Percentiles rank a stretch among this genome's conserved stretches.
Evolutionary conservation across 2,329 filamentous ascomycete species (phyloP).

Genomic region (Bipolaris victoriae): DNA sequence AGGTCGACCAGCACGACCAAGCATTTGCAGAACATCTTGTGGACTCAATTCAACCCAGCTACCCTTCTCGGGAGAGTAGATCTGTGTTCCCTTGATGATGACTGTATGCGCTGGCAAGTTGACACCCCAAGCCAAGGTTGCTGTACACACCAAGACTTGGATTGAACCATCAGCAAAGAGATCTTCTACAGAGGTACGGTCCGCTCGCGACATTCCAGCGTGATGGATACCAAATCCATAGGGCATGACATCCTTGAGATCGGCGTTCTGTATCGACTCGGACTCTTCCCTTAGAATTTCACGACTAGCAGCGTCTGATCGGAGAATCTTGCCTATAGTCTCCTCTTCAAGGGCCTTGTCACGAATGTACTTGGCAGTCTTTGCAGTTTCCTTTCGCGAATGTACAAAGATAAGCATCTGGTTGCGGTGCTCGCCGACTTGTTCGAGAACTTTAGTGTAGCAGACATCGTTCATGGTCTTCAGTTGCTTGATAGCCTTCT

Average conservation of each 20-base stretch:
- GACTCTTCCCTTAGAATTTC: slow-evolving; percentile 88
- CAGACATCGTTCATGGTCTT: slow-evolving; percentile 99
- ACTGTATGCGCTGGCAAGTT: slow-evolving; percentile 97
- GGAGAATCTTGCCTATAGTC: slow-evolving; percentile 93
- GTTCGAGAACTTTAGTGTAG: slow-evolving; percentile 95
- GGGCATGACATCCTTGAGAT: slow-evolving; percentile 90
- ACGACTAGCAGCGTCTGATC: slow-evolving; percentile 87
- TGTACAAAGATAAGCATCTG: slow-evolving; percentile 99
- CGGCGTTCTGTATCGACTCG: slow-evolving; percentile 79
- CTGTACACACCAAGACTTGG: slow-evolving; percentile 94
- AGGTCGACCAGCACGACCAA: slow-evolving; percentile 92
- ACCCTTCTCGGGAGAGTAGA: slow-evolving; percentile 98
- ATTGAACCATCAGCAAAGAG: slow-evolving; percentile 90
- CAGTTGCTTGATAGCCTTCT: slow-evolving; percentile 97
- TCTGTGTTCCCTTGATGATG: slow-evolving; percentile 97
- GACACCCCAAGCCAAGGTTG: slow-evolving; percentile 98
- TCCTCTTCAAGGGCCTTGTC: slow-evolving; percentile 98
- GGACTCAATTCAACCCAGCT: slow-evolving; percentile 98
- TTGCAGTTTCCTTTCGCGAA: slow-evolving; percentile 96
- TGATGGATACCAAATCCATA: slow-evolving; percentile 99
- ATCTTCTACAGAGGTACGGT: slow-evolving; percentile 93
- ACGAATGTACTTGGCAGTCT: slow-evolving; percentile 93
- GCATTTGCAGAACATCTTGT: slow-evolving; percentile 97
- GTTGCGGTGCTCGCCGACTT: slow-evolving; percentile 89
- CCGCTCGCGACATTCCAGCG: slow-evolving; percentile 94